Conservation (phyloP, 2,329 filamentous ascomycete species). For the Parastagonospora nodorum region DNA sequence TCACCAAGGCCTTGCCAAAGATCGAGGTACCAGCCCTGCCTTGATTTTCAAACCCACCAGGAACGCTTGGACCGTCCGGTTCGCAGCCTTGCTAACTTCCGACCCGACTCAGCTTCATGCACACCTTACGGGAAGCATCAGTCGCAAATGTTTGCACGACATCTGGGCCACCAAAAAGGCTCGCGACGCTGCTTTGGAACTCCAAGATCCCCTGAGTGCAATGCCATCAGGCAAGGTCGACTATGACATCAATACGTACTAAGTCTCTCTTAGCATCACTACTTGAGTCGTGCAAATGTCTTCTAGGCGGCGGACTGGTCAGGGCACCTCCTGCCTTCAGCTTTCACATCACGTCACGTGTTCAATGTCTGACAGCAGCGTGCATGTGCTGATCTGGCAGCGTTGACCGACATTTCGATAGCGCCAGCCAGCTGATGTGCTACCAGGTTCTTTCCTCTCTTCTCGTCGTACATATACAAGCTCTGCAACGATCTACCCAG, state of each 20-base stretch:
- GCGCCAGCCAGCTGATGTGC: conserved; percentile 20
- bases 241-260: conserved; percentile 70
- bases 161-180: conserved; percentile 70
- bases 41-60: conserved; percentile 12
- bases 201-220: conserved; percentile 70
- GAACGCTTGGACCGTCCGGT: conserved; percentile 31
- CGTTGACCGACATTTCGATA: background rate
- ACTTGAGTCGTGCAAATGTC: background rate
- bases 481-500: conserved; percentile 68
- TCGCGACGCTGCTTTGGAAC: conserved; percentile 54
- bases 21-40: conserved; percentile 47
- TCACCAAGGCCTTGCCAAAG: conserved; percentile 49
- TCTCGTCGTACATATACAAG: conserved; percentile 78
- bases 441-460: conserved; percentile 73
- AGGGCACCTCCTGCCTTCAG: background rate
- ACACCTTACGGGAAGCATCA: conserved; percentile 80
- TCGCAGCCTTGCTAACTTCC: conserved; percentile 33
- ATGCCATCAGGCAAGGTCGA: conserved; percentile 75
- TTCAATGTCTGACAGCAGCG: background rate
- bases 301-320: background rate
- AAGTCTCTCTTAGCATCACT: conserved; percentile 6
- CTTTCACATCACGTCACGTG: background rate
- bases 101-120: conserved; percentile 69
- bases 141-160: conserved; percentile 71
- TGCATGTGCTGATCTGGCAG: background rate